Percentiles rank a stretch among this genome's conserved stretches.
These are phyloP conservation scores for Wickerhamiella pararugosa DNA, from an alignment of 1,139 yeast genomes.

Conservation along the genomic window DNA sequence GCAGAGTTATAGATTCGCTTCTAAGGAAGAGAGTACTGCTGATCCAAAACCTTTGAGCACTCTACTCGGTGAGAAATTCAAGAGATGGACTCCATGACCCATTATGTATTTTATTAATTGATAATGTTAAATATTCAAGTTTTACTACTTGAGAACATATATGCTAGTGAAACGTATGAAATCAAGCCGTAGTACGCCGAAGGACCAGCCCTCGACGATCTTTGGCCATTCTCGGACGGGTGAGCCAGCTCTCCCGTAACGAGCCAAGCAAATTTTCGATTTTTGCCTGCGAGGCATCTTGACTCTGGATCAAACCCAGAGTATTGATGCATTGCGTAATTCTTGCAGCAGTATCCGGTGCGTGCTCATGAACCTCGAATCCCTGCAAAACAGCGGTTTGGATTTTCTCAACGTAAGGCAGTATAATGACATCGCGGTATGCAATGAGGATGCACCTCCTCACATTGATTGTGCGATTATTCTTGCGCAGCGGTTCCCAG, in stretches of 20 bases:
- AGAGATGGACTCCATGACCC: constrained; percentile 3
- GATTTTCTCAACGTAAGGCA: constrained; percentile 30
- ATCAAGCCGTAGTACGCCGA: constrained; percentile 1
- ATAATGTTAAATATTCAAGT: no score
- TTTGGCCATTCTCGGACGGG: constrained; percentile 20
- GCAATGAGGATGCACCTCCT: constrained; percentile 22
- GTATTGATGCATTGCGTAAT: constrained; percentile 44
- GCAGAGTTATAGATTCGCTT: not conserved
- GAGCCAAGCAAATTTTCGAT: constrained; percentile 31
- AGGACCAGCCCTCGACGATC: constrained; percentile 22
- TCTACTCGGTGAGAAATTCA: constrained; percentile 5
- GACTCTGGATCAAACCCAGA: constrained; percentile 35
- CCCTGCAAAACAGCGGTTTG: constrained; percentile 18
- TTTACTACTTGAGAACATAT: no score
- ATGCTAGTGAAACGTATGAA: no score
- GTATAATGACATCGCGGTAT: constrained; percentile 24
- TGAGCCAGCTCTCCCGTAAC: constrained; percentile 20
- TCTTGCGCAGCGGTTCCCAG: constrained; percentile 27
- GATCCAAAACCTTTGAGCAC: constrained; percentile 6
- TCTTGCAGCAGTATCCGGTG: constrained; percentile 24
- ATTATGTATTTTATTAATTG: not conserved
- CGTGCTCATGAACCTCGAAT: constrained; percentile 5
- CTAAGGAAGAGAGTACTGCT: constrained; percentile 1
- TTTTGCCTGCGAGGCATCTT: constrained; percentile 37
- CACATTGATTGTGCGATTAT: constrained; percentile 21